phyloP scores from a whole-genome alignment of 345 rosid genomes.

The Erodium maritimum region DNA sequence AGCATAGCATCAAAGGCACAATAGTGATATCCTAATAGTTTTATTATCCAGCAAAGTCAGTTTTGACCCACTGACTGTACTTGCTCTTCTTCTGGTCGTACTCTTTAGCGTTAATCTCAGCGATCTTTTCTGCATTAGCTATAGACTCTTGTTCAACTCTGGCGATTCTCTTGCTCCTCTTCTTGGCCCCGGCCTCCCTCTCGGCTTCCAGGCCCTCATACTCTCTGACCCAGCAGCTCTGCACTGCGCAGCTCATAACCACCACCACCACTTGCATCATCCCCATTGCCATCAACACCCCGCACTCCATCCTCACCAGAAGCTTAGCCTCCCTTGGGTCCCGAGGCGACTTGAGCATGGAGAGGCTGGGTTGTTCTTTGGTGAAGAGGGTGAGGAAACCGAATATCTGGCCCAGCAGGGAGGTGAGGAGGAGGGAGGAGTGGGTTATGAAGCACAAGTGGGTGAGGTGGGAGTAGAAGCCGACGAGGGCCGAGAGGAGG shows the following conservation, averaged over 20 bases:
- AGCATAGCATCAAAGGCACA: too few species aligned
- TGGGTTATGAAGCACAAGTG: slow-evolving; percentile 40
- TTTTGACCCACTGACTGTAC: slow-evolving; percentile 40
- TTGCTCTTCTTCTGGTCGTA: slow-evolving; percentile 30
- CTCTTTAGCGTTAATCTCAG: slow-evolving; percentile 30
- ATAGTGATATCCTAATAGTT: too few species aligned
- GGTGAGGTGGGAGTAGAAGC: slow-evolving; percentile 35
- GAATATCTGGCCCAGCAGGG: slow-evolving; percentile 32
- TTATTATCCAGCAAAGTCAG: slow-evolving; percentile 44
- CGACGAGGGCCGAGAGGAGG: slow-evolving; percentile 34
- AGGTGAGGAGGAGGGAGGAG: slow-evolving; percentile 33
- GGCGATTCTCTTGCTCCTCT: slow-evolving; percentile 27
- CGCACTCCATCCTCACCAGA: slow-evolving; percentile 54
- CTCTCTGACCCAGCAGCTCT: slow-evolving; percentile 43
- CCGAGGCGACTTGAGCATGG: slow-evolving; percentile 28
- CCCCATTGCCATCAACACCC: slow-evolving; percentile 45
- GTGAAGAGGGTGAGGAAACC: slow-evolving; percentile 29
- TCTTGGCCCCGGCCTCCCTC: too few species aligned
- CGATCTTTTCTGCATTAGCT: too few species aligned
- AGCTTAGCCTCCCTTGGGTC: slow-evolving; percentile 50
- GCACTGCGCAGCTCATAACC: slow-evolving; percentile 32
- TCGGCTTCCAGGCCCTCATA: slow-evolving; percentile 35
- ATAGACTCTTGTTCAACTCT: slow-evolving; percentile 30
- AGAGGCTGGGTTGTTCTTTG: slow-evolving; percentile 33
- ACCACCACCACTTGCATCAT: slow-evolving; percentile 32